Evolutionary conservation across 2,329 filamentous ascomycete genomes (phyloP), one percentile per base, ranked within the genome.

Genomic region (Penicillium capsulatum): DNA sequence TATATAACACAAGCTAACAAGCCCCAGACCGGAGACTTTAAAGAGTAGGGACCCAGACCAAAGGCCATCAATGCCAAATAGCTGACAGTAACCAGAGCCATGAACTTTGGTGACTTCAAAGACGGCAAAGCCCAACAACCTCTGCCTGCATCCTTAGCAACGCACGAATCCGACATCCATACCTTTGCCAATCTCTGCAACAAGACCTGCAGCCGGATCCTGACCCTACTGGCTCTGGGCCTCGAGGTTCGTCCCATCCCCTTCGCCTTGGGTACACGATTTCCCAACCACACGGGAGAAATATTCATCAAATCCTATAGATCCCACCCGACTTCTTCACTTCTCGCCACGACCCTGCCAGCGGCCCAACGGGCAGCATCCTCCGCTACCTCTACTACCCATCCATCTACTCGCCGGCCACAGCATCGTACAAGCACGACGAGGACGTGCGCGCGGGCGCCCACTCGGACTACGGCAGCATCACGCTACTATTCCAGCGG

Each of bases 51-150:
- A n/a, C 15, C 31, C 4, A n/a, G n/a, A 28, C 5, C 24, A 34
- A 19, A 19, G 17, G 30, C 11, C 30, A 29, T 2, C 8, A 22
- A 17, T 27, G 17, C 6, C 9, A 36, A n/a, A 4, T 5, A 34
- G 45, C 38, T 40, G 20, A 32, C 44, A 34, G 14, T 11, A 26
- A 14, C 26, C 51, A 92, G 89, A 70, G 88, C 84, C 26, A 91
- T 97, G 74, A 98, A 97, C 69, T 84, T 97, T 58, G 87, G 84
- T 49, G 80, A 87, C 53, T 94, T 92, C 60, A 60, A 71, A 41
- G 53, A 80, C 47, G 75, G 79, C 51, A 80, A 81, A 65, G 76
- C 84, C 10, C 80, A 84, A 46, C 91, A 97, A 62, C 83, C 84
- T 7, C 72, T 97, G 1, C 89, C 91, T 0, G 57, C 70, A 1